Evolutionary conservation across 352 stramenopile genomes (phyloP).

Genomic region (Pythium periplocum): DNA sequence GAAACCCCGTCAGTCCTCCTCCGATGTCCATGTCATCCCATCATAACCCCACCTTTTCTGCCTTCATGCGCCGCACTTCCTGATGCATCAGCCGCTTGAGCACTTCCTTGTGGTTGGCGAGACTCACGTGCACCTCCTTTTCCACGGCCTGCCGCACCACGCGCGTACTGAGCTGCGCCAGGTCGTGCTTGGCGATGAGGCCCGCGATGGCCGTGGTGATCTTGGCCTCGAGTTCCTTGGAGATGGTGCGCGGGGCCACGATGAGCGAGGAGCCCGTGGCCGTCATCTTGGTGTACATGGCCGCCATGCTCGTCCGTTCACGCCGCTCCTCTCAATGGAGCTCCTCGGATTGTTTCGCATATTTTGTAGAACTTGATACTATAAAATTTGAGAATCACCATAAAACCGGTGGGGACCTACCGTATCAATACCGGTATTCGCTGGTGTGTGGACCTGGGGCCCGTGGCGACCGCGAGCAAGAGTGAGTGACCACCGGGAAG

Average conservation of each 20-base stretch:
- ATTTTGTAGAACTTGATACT: too few species aligned
- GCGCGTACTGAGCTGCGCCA: slow-evolving; percentile 67
- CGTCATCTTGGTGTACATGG: slow-evolving; percentile 52
- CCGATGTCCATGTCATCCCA: background rate
- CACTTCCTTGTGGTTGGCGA: slow-evolving; percentile 85
- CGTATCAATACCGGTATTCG: slow-evolving; percentile 7
- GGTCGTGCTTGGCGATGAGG: slow-evolving; percentile 62
- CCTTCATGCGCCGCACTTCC: slow-evolving; percentile 72
- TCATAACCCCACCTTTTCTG: slow-evolving; percentile 38
- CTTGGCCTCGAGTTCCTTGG: slow-evolving; percentile 76
- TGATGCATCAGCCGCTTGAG: slow-evolving; percentile 87
- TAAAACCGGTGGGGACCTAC: too few species aligned
- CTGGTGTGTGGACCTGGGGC: slow-evolving; percentile 11
- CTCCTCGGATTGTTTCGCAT: too few species aligned
- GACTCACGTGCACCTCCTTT: slow-evolving; percentile 80
- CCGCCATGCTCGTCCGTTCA: slow-evolving; percentile 14
- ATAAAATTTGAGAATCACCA: too few species aligned
- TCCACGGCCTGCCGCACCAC: slow-evolving; percentile 80
- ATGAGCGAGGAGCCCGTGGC: slow-evolving; percentile 40
- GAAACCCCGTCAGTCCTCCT: slow-evolving; percentile 1
- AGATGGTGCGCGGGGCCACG: slow-evolving; percentile 67
- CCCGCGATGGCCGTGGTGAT: slow-evolving; percentile 64
- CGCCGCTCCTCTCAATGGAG: too few species aligned
- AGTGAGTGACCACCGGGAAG: slow-evolving; percentile 12
- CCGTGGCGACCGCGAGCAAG: background rate